Evolutionary conservation across 2,329 filamentous ascomycete genomes (phyloP).

Genomic region (Aureobasidium sp.): DNA sequence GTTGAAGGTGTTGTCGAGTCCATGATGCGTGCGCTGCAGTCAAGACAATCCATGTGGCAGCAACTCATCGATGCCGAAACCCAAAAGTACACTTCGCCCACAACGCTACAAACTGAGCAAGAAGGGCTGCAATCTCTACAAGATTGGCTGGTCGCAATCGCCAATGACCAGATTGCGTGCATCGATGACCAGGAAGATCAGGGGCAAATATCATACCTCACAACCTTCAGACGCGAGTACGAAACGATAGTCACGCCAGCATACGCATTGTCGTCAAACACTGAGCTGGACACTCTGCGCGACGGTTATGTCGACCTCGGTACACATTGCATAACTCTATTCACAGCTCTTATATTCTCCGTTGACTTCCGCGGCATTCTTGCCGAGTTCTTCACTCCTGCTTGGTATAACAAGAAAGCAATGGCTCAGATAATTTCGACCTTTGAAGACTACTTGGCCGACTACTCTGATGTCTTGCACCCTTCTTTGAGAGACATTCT

Average conservation of each 20-base stretch:
- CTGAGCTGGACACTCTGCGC: constrained; percentile 67
- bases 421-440: constrained; percentile 94
- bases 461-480: constrained; percentile 80
- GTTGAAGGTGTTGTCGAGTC: constrained; percentile 92
- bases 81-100: constrained; percentile 57
- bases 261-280: constrained; percentile 65
- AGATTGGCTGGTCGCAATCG: constrained; percentile 93
- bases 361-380: constrained; percentile 83
- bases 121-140: constrained; percentile 68
- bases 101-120: constrained; percentile 34
- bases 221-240: constrained; percentile 77
- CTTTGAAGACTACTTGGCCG: constrained; percentile 85
- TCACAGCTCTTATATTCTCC: constrained; percentile 78
- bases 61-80: constrained; percentile 82
- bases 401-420: constrained; percentile 79
- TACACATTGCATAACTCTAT: constrained; percentile 84
- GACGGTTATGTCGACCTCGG: constrained; percentile 94
- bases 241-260: constrained; percentile 71
- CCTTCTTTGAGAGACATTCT: constrained; percentile 85
- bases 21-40: constrained; percentile 83
- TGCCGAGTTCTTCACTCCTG: constrained; percentile 80
- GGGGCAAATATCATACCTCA: constrained; percentile 71
- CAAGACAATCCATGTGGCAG: constrained; percentile 80
- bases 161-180: constrained; percentile 97
- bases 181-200: constrained; percentile 78